Evolutionary conservation across 345 rosid genomes (phyloP), one percentile per base, ranked within the genome.

Genomic region (Camelina laxa): DNA sequence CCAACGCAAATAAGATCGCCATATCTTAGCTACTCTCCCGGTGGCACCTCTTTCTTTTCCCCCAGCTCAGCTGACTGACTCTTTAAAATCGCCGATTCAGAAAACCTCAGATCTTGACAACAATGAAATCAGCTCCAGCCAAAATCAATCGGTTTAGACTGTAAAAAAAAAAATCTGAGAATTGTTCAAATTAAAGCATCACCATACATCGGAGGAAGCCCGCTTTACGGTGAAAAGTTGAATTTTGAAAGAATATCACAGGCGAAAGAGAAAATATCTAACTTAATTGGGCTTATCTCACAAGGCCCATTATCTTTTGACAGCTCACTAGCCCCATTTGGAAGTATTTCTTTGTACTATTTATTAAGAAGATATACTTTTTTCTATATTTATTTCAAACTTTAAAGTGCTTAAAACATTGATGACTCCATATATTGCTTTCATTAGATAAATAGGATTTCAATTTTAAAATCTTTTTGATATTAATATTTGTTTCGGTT

Each of bases 1-100:
- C 93, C 77, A 92, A 85, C 78, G 92, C 92, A 81, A 81, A 92
- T 1, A 91, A 82, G 20, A 95, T 90, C 85, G 94, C 91, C 99
- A 92, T 95, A 60, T 27, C 27, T 24, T 24, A 24, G 3, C 27
- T 51, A 38, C 72, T 67, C 55, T 3, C 3, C 3, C 30, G 30
- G 30, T 5, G 30, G 3, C 44, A 44, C 21, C 56, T 63, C 15
- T 31, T 16, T 39, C 27, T 24, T 24, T 24, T 27, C 30, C 5
- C 36, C 27, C 42, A 47, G 16, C 73, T 74, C 72, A 15, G n/a
- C n/a, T n/a, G n/a, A n/a, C n/a, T n/a, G n/a, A n/a, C 59, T 31
- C 21, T 17, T 4, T 5, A 50, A 50, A 22, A 22, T 60, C 75
- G 51, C 50, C 20, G 67, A 12, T n/a, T 21, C 3, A 33, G 61